Evolutionary conservation across 768 basidiomycete species (phyloP).

Genomic region (Boletus tomentosulus): DNA sequence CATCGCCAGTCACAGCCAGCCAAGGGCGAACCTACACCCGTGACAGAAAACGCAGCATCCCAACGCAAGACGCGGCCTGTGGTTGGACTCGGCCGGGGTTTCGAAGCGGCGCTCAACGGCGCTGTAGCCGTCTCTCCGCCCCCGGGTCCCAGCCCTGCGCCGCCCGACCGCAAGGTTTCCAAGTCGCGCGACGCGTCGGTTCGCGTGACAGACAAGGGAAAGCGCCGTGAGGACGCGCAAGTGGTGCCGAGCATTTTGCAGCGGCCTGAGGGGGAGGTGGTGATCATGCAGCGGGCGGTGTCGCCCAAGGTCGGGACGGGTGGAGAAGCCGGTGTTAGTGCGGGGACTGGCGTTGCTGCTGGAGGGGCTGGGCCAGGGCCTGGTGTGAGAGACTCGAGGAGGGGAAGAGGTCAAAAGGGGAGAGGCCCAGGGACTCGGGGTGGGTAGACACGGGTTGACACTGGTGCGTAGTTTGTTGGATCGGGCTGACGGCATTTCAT

Average conservation of each 20-base stretch:
- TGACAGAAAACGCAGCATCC: not conserved
- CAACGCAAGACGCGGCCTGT: slow-evolving; percentile 50
- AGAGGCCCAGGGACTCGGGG: slow-evolving; percentile 24
- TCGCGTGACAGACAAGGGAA: not conserved
- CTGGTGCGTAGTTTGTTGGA: not conserved
- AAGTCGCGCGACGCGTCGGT: slow-evolving; percentile 22
- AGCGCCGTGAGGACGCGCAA: slow-evolving; percentile 12
- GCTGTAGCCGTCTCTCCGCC: slow-evolving; percentile 36
- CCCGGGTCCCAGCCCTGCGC: not conserved
- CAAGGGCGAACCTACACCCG: no score
- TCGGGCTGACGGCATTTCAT: not conserved
- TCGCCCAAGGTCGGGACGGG: not conserved
- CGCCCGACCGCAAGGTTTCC: slow-evolving; percentile 28
- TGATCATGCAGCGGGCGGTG: slow-evolving; percentile 10
- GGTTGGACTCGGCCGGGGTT: slow-evolving; percentile 61
- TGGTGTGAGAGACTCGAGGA: slow-evolving; percentile 8
- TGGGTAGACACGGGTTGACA: slow-evolving; percentile 9
- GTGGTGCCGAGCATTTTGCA: slow-evolving; percentile 22
- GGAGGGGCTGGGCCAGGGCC: slow-evolving; percentile 14
- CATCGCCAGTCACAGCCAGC: no score
- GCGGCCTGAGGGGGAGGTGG: slow-evolving; percentile 19
- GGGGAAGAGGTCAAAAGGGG: slow-evolving; percentile 29
- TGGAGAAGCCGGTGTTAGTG: not conserved
- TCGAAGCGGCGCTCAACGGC: slow-evolving; percentile 68
- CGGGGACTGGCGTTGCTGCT: slow-evolving; percentile 5